phyloP scores from a whole-genome alignment of 768 basidiomycete genomes.

The Pleurotus tuber-regium region DNA sequence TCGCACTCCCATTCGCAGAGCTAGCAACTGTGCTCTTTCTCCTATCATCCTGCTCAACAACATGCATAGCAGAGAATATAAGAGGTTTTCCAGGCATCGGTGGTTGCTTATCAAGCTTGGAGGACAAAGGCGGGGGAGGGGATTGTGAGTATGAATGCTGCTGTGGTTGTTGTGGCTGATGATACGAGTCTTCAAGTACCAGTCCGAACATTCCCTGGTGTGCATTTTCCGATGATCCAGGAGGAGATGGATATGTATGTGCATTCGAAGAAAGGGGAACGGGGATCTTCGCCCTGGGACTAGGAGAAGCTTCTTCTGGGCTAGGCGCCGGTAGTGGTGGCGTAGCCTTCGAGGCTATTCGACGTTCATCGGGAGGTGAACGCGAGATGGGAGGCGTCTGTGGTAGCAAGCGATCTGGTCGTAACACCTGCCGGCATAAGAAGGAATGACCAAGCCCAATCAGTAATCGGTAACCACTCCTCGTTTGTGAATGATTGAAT shows the following conservation, averaged over 20 bases:
- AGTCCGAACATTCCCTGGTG: slow-evolving; percentile 2
- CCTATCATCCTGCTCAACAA: slow-evolving; percentile 19
- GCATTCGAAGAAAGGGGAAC: neutral
- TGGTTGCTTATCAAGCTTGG: slow-evolving; percentile 12
- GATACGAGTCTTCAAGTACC: neutral
- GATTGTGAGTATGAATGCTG: slow-evolving; percentile 5
- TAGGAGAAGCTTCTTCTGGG: neutral
- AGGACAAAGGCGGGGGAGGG: slow-evolving; percentile 10
- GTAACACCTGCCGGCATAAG: slow-evolving; percentile 3
- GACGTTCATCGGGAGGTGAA: neutral
- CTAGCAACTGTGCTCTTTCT: slow-evolving; percentile 12
- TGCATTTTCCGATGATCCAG: neutral
- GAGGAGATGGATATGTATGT: neutral
- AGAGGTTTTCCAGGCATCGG: slow-evolving; percentile 41
- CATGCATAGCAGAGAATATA: slow-evolving; percentile 60
- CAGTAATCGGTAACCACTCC: neutral
- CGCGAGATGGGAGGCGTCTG: neutral
- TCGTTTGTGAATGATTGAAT: neutral
- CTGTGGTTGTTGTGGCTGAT: slow-evolving; percentile 1
- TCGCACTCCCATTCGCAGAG: neutral
- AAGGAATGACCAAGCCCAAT: neutral
- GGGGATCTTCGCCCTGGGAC: neutral
- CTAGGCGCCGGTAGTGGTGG: neutral
- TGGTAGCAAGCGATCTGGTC: slow-evolving; percentile 1
- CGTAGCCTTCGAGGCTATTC: slow-evolving; percentile 1